Evolutionary conservation across 768 basidiomycete species (phyloP).

Genomic region (Strobilomyces echinocephalus): DNA sequence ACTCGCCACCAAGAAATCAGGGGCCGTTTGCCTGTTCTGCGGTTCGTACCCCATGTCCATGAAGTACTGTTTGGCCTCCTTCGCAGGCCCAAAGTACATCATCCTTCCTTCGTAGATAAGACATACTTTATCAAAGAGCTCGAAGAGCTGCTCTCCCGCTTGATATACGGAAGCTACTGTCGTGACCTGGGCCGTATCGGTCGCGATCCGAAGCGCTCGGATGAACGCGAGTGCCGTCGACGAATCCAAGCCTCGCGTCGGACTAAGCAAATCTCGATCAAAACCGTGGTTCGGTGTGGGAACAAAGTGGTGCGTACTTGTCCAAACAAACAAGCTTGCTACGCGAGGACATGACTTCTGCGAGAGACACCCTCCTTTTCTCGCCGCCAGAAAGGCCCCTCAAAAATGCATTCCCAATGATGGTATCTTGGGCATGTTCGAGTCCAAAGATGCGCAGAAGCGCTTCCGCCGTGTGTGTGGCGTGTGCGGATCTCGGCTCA

Average conservation of each 20-base stretch:
- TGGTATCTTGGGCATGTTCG: slow-evolving; percentile 44
- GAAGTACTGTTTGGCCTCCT: slow-evolving; percentile 45
- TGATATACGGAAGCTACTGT: slow-evolving; percentile 83
- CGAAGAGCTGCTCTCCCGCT: slow-evolving; percentile 64
- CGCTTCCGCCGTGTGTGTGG: slow-evolving; percentile 37
- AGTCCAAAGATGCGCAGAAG: slow-evolving; percentile 72
- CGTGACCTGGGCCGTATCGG: slow-evolving; percentile 48
- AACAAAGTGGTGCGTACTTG: slow-evolving; percentile 42
- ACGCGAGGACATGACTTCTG: slow-evolving; percentile 61
- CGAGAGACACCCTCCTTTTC: slow-evolving; percentile 35
- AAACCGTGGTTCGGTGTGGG: too few relatives aligned
- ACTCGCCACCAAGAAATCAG: slow-evolving; percentile 56
- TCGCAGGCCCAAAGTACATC: slow-evolving; percentile 5
- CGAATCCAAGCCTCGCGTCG: slow-evolving; percentile 61
- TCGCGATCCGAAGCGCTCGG: slow-evolving; percentile 57
- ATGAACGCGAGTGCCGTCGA: slow-evolving; percentile 73
- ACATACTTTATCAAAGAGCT: slow-evolving; percentile 53
- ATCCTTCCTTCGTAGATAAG: slow-evolving; percentile 8
- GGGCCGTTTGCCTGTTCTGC: slow-evolving; percentile 53
- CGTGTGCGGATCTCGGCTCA: slow-evolving; percentile 23
- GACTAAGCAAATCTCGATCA: too few relatives aligned
- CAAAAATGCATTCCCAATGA: not conserved
- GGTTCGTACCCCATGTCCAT: slow-evolving; percentile 54
- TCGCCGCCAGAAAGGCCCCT: not conserved
- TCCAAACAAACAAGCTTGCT: slow-evolving; percentile 71